Evolutionary conservation across 169 alveolate genomes (phyloP), one percentile per base, ranked within the genome.

Genomic region (Theileria annulata): DNA sequence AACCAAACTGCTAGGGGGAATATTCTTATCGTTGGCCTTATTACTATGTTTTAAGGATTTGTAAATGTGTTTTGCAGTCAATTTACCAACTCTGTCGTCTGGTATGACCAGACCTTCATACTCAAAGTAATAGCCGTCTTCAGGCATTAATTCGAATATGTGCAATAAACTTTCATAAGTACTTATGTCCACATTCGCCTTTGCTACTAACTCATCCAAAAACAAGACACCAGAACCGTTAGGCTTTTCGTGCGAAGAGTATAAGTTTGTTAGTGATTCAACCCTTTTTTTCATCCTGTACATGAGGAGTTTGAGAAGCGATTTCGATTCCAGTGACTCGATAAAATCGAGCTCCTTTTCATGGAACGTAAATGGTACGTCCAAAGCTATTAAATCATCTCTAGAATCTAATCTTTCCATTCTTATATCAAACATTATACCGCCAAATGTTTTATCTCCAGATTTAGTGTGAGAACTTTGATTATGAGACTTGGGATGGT

Each of bases 41-140:
- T 21, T 62, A 37, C 25, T 62, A 25, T 37, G 27, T 28, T 62
- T 17, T n/a, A 35, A 6, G 30, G 30, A 47, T 17, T 21, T 25
- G 66, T 23, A 63, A 8, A 76, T 23, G 62, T 69, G 63, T 35
- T 59, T 47, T 42, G 88, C 85, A 33, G 90, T 74, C 17, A 66
- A 58, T 8, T 28, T 15, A 37, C 85, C 87, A 30, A 82, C 71
- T 10, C 63, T 30, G 37, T 75, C 80, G 35, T 13, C 48, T 8
- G 86, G 89, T 13, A 75, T 31, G 62, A 58, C 81, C 9, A 25
- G 31, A n/a, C 90, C 87, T 47, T 77, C 76, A n/a, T 30, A 60
- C 68, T 84, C 87, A 56, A 84, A 84, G 79, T 84, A 84, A 74
- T 47, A 84, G 21, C 90, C 90, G 71, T 84, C 87, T 54, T 49